Evolutionary conservation across 768 basidiomycete species (phyloP), one percentile per base, ranked within the genome.

Genomic region (Dioszegia crocea): DNA sequence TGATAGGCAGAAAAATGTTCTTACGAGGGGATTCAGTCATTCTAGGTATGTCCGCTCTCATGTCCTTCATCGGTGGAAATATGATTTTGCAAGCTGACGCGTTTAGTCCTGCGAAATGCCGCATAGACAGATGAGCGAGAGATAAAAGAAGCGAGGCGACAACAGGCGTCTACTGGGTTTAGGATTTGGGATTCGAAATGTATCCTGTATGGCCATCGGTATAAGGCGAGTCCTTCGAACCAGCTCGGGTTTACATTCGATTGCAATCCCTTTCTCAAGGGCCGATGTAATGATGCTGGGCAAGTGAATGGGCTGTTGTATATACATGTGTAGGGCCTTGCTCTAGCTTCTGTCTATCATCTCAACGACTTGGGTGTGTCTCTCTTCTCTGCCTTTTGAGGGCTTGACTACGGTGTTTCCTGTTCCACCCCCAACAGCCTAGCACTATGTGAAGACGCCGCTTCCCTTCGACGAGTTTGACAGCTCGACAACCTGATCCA

Each of bases 21-120:
- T 79, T 98, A 62, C 84, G 93, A 45, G 96, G 96, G 23, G 94
- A 98, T 78, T 98, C 94, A 24, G 96, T 99, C 14, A 96, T 99
- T 65, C 83, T 98, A 53, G 88, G 94, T 97, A 45, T 56, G 79
- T 73, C 27, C 40, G 40, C 14, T 33, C 39, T 26, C 26, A 38
- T 31, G 19, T 46, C 30, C 41, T 30, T 50, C 36, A 1, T 33
- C 26, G n/a, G n/a, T n/a, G n/a, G n/a, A 24, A 16, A 16, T 48
- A 17, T 41, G 24, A 21, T 2, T 30, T 16, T 1, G 29, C 31
- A 5, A 21, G 57, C 27, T 45, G 10, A 21, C 14, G 29, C 5
- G 27, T 21, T 14, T 49, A 75, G 74, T 75, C 21, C 65, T 74
- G 9, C 63, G 72, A 46, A 74, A 74, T 41, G 68, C 71, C 3